Conservation (phyloP, 2,329 filamentous ascomycete genomes). For the Clonostachys rhizophaga region DNA sequence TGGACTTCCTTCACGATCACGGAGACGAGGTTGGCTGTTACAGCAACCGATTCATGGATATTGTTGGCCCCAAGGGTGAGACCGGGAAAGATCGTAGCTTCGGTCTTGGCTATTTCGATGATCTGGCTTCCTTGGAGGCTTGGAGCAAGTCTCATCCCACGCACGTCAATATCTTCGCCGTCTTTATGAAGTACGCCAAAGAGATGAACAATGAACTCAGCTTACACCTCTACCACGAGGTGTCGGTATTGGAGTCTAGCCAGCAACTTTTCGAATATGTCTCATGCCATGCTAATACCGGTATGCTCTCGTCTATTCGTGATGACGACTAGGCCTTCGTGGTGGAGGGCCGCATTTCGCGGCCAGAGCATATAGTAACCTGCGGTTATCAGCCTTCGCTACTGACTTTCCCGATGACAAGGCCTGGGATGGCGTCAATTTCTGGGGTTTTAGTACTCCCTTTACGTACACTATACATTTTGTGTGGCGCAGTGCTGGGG, state of each 20-base stretch:
- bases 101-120: slow-evolving; percentile 33
- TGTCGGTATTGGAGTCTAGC: slow-evolving; percentile 26
- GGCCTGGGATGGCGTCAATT: no score
- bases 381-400: no score
- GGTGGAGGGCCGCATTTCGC: no score
- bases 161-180: slow-evolving; percentile 32
- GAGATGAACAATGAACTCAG: slow-evolving; percentile 24
- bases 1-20: slow-evolving; percentile 36
- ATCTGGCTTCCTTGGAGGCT: slow-evolving; percentile 27
- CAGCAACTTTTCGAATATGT: slow-evolving; percentile 37
- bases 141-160: slow-evolving; percentile 32
- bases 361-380: no score
- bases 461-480: no score
- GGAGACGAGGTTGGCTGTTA: slow-evolving; percentile 36
- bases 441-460: no score
- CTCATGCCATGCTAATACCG: slow-evolving; percentile 26
- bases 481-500: no score
- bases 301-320: slow-evolving; percentile 14
- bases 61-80: slow-evolving; percentile 15
- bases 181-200: slow-evolving; percentile 29
- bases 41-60: slow-evolving; percentile 35
- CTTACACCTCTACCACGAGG: slow-evolving; percentile 32
- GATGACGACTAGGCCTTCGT: no score
- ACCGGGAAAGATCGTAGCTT: slow-evolving; percentile 26
- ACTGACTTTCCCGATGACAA: no score